Evolutionary conservation across 2,329 filamentous ascomycete genomes (phyloP).

Genomic region (Pseudogymnoascus sp.): DNA sequence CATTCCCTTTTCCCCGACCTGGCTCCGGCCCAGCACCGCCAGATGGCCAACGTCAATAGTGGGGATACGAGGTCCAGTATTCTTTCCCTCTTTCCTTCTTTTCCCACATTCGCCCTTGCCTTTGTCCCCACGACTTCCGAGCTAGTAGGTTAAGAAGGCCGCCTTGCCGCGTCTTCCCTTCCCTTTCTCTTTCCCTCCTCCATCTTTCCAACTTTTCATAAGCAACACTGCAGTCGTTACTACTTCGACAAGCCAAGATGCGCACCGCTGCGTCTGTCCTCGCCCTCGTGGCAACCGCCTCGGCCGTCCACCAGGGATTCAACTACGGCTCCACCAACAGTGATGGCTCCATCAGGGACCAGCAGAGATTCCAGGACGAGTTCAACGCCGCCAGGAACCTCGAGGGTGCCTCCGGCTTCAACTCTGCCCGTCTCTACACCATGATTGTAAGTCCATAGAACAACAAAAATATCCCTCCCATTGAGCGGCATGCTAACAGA

Average conservation of each 20-base stretch:
- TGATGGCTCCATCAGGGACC: conserved; percentile 47
- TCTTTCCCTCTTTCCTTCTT: conserved; percentile 4
- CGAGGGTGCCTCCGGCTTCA: conserved; percentile 54
- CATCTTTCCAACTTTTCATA: neutral
- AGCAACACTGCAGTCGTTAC: neutral
- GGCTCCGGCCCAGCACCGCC: neutral
- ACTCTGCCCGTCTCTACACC: conserved; percentile 61
- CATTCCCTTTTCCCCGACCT: neutral
- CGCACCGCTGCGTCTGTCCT: conserved; percentile 20
- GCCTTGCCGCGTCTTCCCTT: neutral
- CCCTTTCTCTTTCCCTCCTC: neutral
- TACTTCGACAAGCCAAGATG: conserved; percentile 19
- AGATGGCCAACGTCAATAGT: neutral
- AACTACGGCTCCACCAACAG: conserved; percentile 61
- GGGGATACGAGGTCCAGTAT: conserved; percentile 5
- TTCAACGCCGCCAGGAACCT: conserved; percentile 58
- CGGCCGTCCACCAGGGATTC: conserved; percentile 51
- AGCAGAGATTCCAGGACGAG: conserved; percentile 59
- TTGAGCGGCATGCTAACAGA: conserved; percentile 17
- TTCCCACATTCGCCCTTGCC: neutral
- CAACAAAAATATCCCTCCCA: neutral
- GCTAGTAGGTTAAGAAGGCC: conserved; percentile 6
- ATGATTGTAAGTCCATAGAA: conserved; percentile 45
- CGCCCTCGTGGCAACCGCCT: conserved; percentile 22
- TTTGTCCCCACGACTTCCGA: neutral